Conservation (phyloP, 306 rosid genomes). For the Psophocarpus tetragonolobus region DNA sequence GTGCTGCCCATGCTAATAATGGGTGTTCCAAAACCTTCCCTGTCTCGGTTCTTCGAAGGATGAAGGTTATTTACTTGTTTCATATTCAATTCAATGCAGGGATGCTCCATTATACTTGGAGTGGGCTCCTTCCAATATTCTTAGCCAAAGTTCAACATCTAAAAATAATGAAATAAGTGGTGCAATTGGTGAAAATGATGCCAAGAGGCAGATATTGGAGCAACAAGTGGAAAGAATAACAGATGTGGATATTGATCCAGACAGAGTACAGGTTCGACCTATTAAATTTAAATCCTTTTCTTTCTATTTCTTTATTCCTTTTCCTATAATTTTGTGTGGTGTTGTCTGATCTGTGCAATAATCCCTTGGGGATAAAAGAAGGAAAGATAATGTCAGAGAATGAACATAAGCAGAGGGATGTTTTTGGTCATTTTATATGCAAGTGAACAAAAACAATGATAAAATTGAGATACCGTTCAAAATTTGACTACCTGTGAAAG, state of each 20-base stretch:
- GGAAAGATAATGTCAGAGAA: neutral
- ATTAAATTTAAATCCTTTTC: constrained; percentile 2
- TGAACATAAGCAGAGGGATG: neutral
- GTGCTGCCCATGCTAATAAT: neutral
- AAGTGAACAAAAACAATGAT: neutral
- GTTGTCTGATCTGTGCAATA: constrained; percentile 20
- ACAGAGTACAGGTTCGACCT: constrained; percentile 84
- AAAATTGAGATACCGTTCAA: constrained; percentile 1
- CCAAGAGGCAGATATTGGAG: constrained; percentile 61
- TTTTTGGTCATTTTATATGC: neutral
- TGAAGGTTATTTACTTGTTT: constrained; percentile 30
- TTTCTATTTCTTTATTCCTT: neutral
- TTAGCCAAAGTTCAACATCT: constrained; percentile 50
- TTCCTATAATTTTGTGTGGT: neutral
- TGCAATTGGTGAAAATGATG: constrained; percentile 64
- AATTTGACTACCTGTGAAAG: constrained; percentile 1
- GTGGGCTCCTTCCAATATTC: constrained; percentile 89
- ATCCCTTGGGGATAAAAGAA: constrained; percentile 8
- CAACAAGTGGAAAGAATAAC: constrained; percentile 60
- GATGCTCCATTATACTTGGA: constrained; percentile 92
- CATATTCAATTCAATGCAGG: constrained; percentile 45
- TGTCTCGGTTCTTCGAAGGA: constrained; percentile 20
- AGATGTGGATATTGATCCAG: constrained; percentile 76
- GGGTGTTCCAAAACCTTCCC: constrained; percentile 1
- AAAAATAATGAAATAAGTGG: constrained; percentile 43